Evolutionary conservation across 2,329 filamentous ascomycete genomes (phyloP).

Genomic region (Hirsutella rhossiliensis): DNA sequence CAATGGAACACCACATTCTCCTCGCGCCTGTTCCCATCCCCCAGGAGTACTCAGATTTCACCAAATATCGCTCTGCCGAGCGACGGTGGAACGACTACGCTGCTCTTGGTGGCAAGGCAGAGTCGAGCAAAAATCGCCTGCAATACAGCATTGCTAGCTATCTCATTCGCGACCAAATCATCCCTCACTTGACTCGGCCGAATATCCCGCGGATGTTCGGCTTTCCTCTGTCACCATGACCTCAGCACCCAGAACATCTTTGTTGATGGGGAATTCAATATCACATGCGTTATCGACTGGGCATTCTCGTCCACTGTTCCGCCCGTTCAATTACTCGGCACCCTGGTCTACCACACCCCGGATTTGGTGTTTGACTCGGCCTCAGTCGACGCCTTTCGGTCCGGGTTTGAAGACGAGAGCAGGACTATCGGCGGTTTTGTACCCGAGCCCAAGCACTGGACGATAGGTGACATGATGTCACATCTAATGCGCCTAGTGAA

Average conservation of each 20-base stretch:
- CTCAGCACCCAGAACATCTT: constrained; percentile 14
- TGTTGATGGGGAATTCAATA: constrained; percentile 15
- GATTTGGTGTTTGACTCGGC: too few relatives aligned
- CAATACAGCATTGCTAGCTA: constrained; percentile 7
- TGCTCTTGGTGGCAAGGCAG: constrained; percentile 3
- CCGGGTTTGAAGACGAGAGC: too few relatives aligned
- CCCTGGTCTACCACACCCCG: too few relatives aligned
- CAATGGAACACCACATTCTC: too few relatives aligned
- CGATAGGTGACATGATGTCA: too few relatives aligned
- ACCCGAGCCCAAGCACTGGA: too few relatives aligned
- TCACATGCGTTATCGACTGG: constrained; percentile 18
- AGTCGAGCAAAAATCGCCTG: constrained; percentile 7
- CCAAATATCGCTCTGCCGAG: constrained; percentile 5
- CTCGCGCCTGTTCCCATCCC: background rate
- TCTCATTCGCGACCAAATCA: constrained; percentile 7
- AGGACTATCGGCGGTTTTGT: too few relatives aligned
- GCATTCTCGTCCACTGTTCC: constrained; percentile 8
- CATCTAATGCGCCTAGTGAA: too few relatives aligned
- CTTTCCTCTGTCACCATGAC: constrained; percentile 14
- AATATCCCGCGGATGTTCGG: constrained; percentile 3
- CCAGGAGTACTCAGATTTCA: constrained; percentile 5
- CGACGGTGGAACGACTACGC: constrained; percentile 9
- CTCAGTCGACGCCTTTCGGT: too few relatives aligned
- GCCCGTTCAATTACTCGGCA: background rate
- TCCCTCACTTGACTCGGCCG: constrained; percentile 5